phyloP scores from a whole-genome alignment of 208 protist genomes.

The Vickermania ingenoplastis region DNA sequence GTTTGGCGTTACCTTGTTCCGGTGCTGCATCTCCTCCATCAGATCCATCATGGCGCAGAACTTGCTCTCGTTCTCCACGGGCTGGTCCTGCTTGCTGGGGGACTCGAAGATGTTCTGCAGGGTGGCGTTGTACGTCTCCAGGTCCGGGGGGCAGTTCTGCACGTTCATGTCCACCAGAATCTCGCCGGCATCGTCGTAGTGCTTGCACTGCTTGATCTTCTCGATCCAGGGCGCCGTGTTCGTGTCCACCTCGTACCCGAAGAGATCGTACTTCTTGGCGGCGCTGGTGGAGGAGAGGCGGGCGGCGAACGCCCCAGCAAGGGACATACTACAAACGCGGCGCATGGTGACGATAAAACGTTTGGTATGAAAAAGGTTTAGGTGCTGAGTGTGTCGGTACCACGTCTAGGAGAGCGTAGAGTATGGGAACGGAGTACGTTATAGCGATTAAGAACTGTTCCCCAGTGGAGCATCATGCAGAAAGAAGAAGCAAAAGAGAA shows the following conservation, averaged over 20 bases:
- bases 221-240: slow-evolving; percentile 79
- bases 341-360: too few relatives aligned
- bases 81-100: slow-evolving; percentile 51
- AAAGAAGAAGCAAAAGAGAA: too few relatives aligned
- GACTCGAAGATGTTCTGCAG: slow-evolving; percentile 76
- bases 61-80: slow-evolving; percentile 77
- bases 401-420: too few relatives aligned
- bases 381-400: too few relatives aligned
- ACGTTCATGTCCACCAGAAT: slow-evolving; percentile 85
- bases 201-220: slow-evolving; percentile 73
- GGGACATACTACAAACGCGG: slow-evolving; percentile 50
- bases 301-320: slow-evolving; percentile 28
- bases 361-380: too few relatives aligned
- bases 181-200: slow-evolving; percentile 85
- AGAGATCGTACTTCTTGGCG: slow-evolving; percentile 79
- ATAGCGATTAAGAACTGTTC: too few relatives aligned
- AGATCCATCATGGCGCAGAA: slow-evolving; percentile 88
- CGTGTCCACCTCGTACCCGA: slow-evolving; percentile 82
- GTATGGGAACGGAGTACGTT: too few relatives aligned
- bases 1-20: slow-evolving; percentile 82
- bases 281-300: slow-evolving; percentile 23
- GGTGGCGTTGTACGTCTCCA: slow-evolving; percentile 81
- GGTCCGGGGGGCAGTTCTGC: slow-evolving; percentile 84
- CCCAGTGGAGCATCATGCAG: too few relatives aligned
- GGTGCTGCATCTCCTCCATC: slow-evolving; percentile 83